A percentile compares a stretch with the other conserved stretches of the same genome.
Evolutionary conservation across 2,329 filamentous ascomycete species (phyloP).

Genomic region (Hymenoscyphus repandus): DNA sequence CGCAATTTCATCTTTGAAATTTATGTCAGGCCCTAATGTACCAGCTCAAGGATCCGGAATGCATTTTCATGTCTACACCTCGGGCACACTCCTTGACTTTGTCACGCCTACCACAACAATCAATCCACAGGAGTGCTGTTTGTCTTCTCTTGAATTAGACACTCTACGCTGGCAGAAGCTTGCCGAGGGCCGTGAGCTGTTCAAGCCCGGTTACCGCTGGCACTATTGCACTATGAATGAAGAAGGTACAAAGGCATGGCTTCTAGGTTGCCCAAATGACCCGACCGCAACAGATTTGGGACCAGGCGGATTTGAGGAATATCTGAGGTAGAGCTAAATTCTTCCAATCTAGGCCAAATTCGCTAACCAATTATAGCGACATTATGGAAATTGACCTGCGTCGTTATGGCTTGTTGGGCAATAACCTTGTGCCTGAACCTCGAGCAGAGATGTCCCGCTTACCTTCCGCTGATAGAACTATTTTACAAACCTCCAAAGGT

Average conservation of each 20-base stretch:
- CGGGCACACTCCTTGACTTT: conserved; percentile 87
- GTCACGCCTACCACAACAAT: conserved; percentile 88
- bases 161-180: conserved; percentile 91
- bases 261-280: conserved; percentile 87
- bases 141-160: conserved; percentile 83
- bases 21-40: conserved; percentile 79
- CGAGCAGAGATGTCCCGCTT: conserved; percentile 44
- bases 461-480: conserved; percentile 38
- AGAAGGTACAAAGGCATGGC: conserved; percentile 92
- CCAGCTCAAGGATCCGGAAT: conserved; percentile 86
- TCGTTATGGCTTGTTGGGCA: conserved; percentile 84
- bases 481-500: conserved; percentile 55
- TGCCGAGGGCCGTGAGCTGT: conserved; percentile 90
- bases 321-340: conserved; percentile 51
- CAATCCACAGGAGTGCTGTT: conserved; percentile 77
- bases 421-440: conserved; percentile 57
- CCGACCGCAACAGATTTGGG: conserved; percentile 58
- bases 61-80: conserved; percentile 94
- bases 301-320: conserved; percentile 75
- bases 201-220: conserved; percentile 89
- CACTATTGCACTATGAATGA: conserved; percentile 97
- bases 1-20: conserved; percentile 83
- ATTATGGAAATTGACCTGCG: conserved; percentile 91
- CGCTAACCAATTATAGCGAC: conserved; percentile 40
- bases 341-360: background rate